These are phyloP conservation scores for Crepidotus variabilis DNA, from an alignment of 768 basidiomycete genomes.

Conservation along the genomic window DNA sequence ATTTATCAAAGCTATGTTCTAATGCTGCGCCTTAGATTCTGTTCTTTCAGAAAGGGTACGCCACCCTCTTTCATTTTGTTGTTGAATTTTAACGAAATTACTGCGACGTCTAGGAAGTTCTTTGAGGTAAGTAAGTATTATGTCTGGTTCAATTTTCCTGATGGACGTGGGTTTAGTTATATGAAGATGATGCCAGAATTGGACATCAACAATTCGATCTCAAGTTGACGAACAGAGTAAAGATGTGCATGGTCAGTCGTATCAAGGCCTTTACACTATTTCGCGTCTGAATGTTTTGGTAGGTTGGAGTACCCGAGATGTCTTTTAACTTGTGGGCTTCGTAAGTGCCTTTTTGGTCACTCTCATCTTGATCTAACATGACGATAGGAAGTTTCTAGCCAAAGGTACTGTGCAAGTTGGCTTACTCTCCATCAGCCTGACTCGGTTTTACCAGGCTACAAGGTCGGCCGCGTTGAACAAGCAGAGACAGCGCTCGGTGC, in stretches of 20 bases:
- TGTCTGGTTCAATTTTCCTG: not conserved
- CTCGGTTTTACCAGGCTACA: too few species aligned
- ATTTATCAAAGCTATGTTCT: conserved; percentile 1
- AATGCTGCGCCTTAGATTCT: conserved; percentile 49
- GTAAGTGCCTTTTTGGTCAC: conserved; percentile 36
- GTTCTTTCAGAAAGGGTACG: conserved; percentile 97
- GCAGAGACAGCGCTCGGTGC: conserved; percentile 95
- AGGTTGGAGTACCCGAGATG: conserved; percentile 95
- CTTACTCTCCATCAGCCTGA: too few species aligned
- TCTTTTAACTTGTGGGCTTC: conserved; percentile 93
- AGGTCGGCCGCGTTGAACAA: conserved; percentile 96
- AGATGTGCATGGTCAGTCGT: conserved; percentile 91
- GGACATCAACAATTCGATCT: conserved; percentile 95
- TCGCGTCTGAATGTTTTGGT: not conserved
- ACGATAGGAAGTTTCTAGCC: conserved; percentile 70
- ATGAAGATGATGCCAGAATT: conserved; percentile 91
- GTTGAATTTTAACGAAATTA: conserved; percentile 2
- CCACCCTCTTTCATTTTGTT: not conserved
- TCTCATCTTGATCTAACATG: not conserved
- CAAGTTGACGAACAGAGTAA: conserved; percentile 87
- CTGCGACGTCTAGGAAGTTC: conserved; percentile 55
- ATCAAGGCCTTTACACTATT: not conserved
- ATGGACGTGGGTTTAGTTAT: conserved; percentile 44
- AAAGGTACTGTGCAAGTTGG: conserved; percentile 47
- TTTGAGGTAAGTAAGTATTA: conserved; percentile 48